phyloP scores from a whole-genome alignment of 2,329 filamentous ascomycete genomes.

The Hypoxylon sp. region DNA sequence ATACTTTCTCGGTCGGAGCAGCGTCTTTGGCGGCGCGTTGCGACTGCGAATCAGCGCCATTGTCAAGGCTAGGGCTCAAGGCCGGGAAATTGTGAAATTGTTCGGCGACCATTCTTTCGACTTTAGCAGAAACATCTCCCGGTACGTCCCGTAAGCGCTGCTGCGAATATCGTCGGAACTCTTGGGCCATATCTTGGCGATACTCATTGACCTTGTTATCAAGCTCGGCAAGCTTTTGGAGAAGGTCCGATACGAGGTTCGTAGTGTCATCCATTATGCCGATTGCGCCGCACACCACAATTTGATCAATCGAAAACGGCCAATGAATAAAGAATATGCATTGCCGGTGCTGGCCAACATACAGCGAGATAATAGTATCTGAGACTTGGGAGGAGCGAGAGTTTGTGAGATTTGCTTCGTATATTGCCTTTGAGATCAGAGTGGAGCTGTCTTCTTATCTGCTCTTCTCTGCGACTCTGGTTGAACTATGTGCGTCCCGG shows the following conservation, averaged over 20 bases:
- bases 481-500: slow-evolving; percentile 29
- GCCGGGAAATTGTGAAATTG: slow-evolving; percentile 63
- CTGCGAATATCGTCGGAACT: slow-evolving; percentile 70
- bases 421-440: slow-evolving; percentile 19
- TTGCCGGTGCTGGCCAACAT: slow-evolving; percentile 41
- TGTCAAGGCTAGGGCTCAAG: slow-evolving; percentile 59
- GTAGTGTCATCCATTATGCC: slow-evolving; percentile 65
- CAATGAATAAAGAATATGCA: slow-evolving; percentile 47
- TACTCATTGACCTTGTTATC: slow-evolving; percentile 71
- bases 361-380: slow-evolving; percentile 6
- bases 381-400: neutral
- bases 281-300: slow-evolving; percentile 40
- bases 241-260: slow-evolving; percentile 67
- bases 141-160: slow-evolving; percentile 65
- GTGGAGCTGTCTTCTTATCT: slow-evolving; percentile 39
- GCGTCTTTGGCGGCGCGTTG: slow-evolving; percentile 32
- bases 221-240: slow-evolving; percentile 68
- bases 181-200: slow-evolving; percentile 69
- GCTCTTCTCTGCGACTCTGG: slow-evolving; percentile 23
- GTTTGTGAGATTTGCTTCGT: slow-evolving; percentile 22
- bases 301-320: slow-evolving; percentile 47
- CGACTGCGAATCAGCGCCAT: slow-evolving; percentile 36
- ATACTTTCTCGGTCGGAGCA: slow-evolving; percentile 45
- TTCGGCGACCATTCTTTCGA: slow-evolving; percentile 64
- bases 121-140: slow-evolving; percentile 62